Base-by-base conservation (phyloP, 495 filamentous ascomycete genomes). In the Penicillium cosmopolitanum region DNA sequence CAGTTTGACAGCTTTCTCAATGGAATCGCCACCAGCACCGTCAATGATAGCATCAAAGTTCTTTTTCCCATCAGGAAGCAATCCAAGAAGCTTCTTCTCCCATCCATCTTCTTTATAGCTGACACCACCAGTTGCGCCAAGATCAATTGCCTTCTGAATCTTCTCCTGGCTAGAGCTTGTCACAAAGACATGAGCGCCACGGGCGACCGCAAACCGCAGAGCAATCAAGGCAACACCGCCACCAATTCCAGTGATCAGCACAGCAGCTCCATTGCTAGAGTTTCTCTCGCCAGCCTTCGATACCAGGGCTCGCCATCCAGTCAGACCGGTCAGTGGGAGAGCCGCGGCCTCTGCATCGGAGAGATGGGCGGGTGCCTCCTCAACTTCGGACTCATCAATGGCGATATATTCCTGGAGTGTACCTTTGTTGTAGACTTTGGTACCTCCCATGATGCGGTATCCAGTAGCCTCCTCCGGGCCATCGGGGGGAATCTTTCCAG, bases 231-330 rank as follows among this genome's bases (percentile, higher is more conserved):
- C 90, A 19, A 93, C 90, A 50, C 90, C 90, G 16, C 90, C 90
- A 1, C 90, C 90, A 71, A 94, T 91, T 3, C 90, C 90, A 4
- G 90, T 92, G 31, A 94, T 66, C 42, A 94, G 66, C 3, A 93
- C 69, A 58, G 90, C 90, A 52, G 82, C 75, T 4, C 88, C 90
- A 8, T 72, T 58, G 16, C 74, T 61, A 0, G 87, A 83, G 61
- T 85, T 84, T 55, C 51, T 67, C 58, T 80, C 78, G 0, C 78
- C 83, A 36, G 79, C 82, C 68, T 94, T 97, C 2, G 80, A 88
- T 19, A 93, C 82, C 53, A 93, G 73, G 0, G 93, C 93, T 35
- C 93, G 78, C 89, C 90, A 97, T 11, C 80, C 93, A n/a, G 93
- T 97, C 62, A 96, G 67, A 0, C 92, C 93, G 0, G 88, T 88